Evolutionary conservation across 768 basidiomycete genomes (phyloP).

Genomic region (Chalciporus sphaerocephalus): DNA sequence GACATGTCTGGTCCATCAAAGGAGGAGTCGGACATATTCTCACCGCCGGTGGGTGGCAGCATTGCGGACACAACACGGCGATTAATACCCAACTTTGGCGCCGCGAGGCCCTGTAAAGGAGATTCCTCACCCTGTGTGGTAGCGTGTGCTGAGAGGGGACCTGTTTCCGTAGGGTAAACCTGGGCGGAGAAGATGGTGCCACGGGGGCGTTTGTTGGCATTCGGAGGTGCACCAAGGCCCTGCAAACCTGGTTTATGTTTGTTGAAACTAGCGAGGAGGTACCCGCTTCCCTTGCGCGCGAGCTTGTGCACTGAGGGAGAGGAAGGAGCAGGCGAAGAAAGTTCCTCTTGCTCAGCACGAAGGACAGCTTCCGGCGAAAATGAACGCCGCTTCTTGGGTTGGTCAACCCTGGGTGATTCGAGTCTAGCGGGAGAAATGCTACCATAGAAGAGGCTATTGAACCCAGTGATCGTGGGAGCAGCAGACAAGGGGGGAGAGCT

Average conservation of each 20-base stretch:
- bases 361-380: constrained; percentile 48
- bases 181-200: constrained; percentile 66
- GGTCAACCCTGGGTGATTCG: constrained; percentile 41
- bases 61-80: constrained; percentile 78
- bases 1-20: constrained; percentile 65
- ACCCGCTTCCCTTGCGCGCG: constrained; percentile 36
- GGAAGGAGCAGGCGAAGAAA: constrained; percentile 48
- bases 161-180: constrained; percentile 43
- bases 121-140: constrained; percentile 30
- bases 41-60: constrained; percentile 39
- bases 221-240: constrained; percentile 53
- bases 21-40: constrained; percentile 49
- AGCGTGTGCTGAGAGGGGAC: constrained; percentile 42
- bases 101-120: constrained; percentile 25
- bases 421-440: constrained; percentile 47
- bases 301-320: constrained; percentile 48
- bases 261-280: constrained; percentile 38
- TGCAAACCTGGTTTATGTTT: constrained; percentile 52
- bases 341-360: constrained; percentile 35
- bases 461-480: constrained; percentile 48
- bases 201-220: constrained; percentile 54
- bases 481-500: constrained; percentile 43
- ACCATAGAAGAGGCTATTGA: constrained; percentile 60
- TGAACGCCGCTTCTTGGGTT: constrained; percentile 54
- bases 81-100: constrained; percentile 41